Evolutionary conservation across 805 yeast genomes (phyloP).

Genomic region (Barnettozyma pratensis): DNA sequence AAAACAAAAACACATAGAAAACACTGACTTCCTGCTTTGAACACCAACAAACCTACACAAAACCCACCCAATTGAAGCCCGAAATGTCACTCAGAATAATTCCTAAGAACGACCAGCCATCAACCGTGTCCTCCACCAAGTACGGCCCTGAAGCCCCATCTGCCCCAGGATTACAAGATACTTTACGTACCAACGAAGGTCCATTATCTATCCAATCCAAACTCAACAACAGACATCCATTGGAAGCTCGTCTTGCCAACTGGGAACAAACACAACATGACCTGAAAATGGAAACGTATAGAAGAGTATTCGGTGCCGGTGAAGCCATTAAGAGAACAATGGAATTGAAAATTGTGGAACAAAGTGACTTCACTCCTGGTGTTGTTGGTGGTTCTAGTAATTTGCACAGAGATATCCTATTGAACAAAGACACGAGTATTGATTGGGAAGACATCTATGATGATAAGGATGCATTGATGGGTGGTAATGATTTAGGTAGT

Average conservation of each 20-base stretch:
- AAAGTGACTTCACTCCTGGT: constrained; percentile 62
- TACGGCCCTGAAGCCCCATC: constrained; percentile 51
- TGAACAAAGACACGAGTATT: constrained; percentile 68
- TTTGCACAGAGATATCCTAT: constrained; percentile 71
- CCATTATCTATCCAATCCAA: constrained; percentile 49
- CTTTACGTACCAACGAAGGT: constrained; percentile 60
- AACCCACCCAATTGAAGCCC: background rate
- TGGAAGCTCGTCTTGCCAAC: constrained; percentile 65
- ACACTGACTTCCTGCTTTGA: too few species aligned
- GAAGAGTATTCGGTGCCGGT: constrained; percentile 85
- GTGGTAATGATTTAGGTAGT: constrained; percentile 28
- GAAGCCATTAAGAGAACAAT: constrained; percentile 89
- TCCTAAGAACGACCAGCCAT: constrained; percentile 44
- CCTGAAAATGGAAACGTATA: constrained; percentile 67
- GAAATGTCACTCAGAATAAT: constrained; percentile 38
- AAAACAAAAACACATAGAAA: background rate
- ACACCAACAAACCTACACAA: background rate
- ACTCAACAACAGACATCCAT: constrained; percentile 77
- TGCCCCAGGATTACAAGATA: constrained; percentile 68
- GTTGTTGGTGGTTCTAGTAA: constrained; percentile 50
- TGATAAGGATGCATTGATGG: constrained; percentile 28
- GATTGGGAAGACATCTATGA: constrained; percentile 94
- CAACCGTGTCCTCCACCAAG: constrained; percentile 45
- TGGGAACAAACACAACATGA: constrained; percentile 80
- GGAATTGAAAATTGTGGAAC: constrained; percentile 73